Base-by-base conservation (phyloP, 2,329 filamentous ascomycete species). In the Stagonosporopsis vannaccii region DNA sequence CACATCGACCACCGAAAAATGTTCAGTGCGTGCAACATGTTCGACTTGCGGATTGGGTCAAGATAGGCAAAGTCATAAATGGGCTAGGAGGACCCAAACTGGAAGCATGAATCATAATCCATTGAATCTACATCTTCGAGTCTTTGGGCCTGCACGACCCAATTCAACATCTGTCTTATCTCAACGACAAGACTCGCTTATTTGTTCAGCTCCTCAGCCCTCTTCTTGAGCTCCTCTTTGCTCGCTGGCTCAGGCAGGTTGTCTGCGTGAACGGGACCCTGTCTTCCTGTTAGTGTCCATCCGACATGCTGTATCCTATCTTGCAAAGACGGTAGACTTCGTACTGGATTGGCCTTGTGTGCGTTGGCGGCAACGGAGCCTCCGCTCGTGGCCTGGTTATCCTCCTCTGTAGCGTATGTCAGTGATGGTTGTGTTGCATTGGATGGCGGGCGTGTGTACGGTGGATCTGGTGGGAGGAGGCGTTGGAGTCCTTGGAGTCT, bases 141-240 rank as follows among this genome's bases (percentile, higher is more conserved):
- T 40, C 39, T 30, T 30, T 26, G 8, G 36, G 47, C 42, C 47
- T 56, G 26, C 17, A 26, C 13, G 28, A 32, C 36, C 36, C 46
- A 15, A 4, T 32, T 56, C 17, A 46, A 42, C 35, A 25, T 41
- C 19, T n/a, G 15, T 7, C 12, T 35, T n/a, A 30, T 23, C 15
- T 25, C 15, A 26, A 9, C 19, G 12, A 12, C 20, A 32, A 40
- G 30, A 51, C n/a, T 37, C 26, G 35, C 50, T 55, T 79, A 77
- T 66, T 81, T 80, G 71, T 82, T 82, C 63, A 82, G 57, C 72
- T 82, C 80, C 60, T 79, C 79, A n/a, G 77, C 73, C 60, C 80
- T 72, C 73, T 78, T 80, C 78, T 77, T 80, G 37, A 81, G 68
- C 64, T 80, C 79, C 62, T 81, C 80, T 69, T 81, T 82, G 67